phyloP scores from a whole-genome alignment of 73 alveolate species.

The Tetrahymena malaccensis region DNA sequence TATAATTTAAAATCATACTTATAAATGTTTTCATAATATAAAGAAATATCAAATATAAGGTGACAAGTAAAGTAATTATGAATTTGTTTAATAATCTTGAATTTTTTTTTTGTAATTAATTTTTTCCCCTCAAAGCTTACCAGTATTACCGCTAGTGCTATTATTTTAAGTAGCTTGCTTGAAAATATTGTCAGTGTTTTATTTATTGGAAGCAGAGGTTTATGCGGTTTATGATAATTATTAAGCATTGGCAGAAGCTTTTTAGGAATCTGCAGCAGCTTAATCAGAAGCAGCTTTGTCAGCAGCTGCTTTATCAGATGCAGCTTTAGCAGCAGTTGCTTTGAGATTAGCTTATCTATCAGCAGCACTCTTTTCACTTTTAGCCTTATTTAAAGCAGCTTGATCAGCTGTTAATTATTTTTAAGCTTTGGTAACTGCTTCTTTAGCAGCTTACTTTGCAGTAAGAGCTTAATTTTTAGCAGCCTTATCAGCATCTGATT shows the following conservation, averaged over 20 bases:
- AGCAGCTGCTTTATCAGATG: neutral
- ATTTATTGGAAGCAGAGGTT: neutral
- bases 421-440: neutral
- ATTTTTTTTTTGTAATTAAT: too few relatives aligned
- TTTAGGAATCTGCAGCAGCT: neutral
- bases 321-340: neutral
- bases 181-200: neutral
- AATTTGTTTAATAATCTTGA: neutral
- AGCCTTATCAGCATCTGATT: neutral
- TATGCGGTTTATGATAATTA: neutral
- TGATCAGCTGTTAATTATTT: too few relatives aligned
- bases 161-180: neutral
- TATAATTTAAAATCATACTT: too few relatives aligned
- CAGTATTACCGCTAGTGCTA: neutral
- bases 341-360: neutral
- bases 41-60: too few relatives aligned
- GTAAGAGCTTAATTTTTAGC: neutral
- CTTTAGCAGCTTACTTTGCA: neutral
- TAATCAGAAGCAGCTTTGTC: neutral
- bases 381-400: neutral
- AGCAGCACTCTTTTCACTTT: neutral
- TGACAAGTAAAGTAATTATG: too few relatives aligned
- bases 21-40: too few relatives aligned
- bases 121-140: neutral
- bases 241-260: neutral